phyloP scores from a whole-genome alignment of 768 basidiomycete genomes.

The Russula sp. region DNA sequence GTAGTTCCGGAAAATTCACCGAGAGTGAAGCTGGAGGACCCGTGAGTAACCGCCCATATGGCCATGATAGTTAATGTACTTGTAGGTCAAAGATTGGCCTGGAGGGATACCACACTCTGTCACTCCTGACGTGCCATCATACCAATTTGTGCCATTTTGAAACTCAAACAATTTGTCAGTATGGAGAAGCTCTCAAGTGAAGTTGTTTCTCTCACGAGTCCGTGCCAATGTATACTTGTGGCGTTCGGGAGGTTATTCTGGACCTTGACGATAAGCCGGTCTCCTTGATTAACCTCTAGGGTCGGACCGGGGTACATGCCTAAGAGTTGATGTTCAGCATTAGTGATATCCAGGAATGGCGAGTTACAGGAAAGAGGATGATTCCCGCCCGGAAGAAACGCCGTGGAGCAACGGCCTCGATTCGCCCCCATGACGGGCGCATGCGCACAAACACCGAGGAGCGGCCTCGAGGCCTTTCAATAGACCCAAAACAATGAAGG shows the following conservation, averaged over 20 bases:
- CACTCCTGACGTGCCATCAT: slow-evolving; percentile 47
- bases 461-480: not conserved
- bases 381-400: not conserved
- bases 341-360: not conserved
- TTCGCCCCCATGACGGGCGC: not conserved
- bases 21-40: slow-evolving; percentile 39
- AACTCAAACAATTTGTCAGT: slow-evolving; percentile 32
- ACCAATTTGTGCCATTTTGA: slow-evolving; percentile 47
- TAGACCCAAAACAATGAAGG: not conserved
- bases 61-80: slow-evolving; percentile 28
- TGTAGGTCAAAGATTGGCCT: slow-evolving; percentile 44
- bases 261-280: slow-evolving; percentile 40
- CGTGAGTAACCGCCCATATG: slow-evolving; percentile 2
- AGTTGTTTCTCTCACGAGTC: slow-evolving; percentile 30
- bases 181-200: not conserved
- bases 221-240: slow-evolving; percentile 42
- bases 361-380: not conserved
- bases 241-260: slow-evolving; percentile 38
- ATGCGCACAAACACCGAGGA: not conserved
- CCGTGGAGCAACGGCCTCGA: not conserved
- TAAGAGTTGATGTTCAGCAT: slow-evolving; percentile 11
- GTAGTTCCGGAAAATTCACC: slow-evolving; percentile 46
- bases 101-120: slow-evolving; percentile 56
- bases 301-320: slow-evolving; percentile 41
- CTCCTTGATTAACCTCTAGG: slow-evolving; percentile 41